Evolutionary conservation across 1,284 basidiomycete species (phyloP).

Genomic region (Thecaphora frezii): DNA sequence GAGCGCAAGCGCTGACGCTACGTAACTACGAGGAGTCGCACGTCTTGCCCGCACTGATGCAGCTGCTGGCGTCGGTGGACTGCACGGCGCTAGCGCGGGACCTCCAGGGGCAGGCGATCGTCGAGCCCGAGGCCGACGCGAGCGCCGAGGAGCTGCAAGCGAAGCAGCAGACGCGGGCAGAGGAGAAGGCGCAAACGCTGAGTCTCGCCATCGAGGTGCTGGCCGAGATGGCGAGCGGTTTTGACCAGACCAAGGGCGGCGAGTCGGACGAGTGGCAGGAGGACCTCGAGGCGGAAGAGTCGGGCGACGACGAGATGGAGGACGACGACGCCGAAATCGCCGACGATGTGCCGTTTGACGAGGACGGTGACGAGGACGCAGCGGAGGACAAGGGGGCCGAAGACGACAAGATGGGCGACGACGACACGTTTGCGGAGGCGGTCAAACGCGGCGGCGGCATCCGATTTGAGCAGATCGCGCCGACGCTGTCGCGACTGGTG

Average conservation of each 20-base stretch:
- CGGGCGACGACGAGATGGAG: slow-evolving; percentile 15
- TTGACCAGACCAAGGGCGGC: slow-evolving; percentile 10
- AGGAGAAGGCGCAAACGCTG: slow-evolving; percentile 38
- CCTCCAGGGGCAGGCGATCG: slow-evolving; percentile 18
- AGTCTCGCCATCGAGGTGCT: slow-evolving; percentile 49
- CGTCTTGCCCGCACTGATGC: slow-evolving; percentile 20
- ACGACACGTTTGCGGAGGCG: slow-evolving; percentile 28
- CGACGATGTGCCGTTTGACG: slow-evolving; percentile 3
- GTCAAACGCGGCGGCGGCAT: slow-evolving; percentile 19
- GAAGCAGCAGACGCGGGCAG: slow-evolving; percentile 30
- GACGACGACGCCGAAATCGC: slow-evolving; percentile 9
- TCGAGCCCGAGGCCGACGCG: slow-evolving; percentile 3
- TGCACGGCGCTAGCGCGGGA: slow-evolving; percentile 25
- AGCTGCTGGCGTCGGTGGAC: slow-evolving; percentile 14
- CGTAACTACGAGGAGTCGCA: slow-evolving; percentile 18
- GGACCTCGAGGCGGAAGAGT: slow-evolving; percentile 20
- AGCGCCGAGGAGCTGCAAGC: slow-evolving; percentile 11
- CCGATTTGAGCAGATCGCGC: slow-evolving; percentile 22
- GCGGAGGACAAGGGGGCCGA: slow-evolving; percentile 4
- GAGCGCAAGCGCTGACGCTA: slow-evolving; percentile 3
- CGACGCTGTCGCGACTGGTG: slow-evolving; percentile 9
- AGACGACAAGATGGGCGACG: slow-evolving; percentile 10
- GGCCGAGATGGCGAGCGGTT: slow-evolving; percentile 39
- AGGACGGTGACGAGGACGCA: slow-evolving; percentile 6
- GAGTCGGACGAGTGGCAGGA: slow-evolving; percentile 22